Percentiles rank a stretch among this genome's conserved stretches.
These are phyloP conservation scores for Lepidium didymum DNA, from an alignment of 345 rosid species.

Conservation along the genomic window DNA sequence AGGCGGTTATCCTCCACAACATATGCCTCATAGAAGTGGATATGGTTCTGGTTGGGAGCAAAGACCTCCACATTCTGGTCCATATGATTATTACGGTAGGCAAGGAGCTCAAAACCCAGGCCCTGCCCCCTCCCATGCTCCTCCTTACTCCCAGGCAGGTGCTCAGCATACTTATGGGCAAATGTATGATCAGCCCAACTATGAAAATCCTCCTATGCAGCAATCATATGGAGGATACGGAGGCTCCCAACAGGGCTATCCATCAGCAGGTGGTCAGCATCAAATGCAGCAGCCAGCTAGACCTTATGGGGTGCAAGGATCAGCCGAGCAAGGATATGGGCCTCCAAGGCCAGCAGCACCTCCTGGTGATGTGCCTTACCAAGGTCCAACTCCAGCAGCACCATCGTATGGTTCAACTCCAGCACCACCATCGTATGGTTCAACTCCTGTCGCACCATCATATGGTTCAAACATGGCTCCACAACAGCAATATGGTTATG, in stretches of 20 bases:
- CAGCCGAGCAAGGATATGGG: constrained; percentile 52
- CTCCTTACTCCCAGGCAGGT: constrained; percentile 57
- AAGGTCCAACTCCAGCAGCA: constrained; percentile 40
- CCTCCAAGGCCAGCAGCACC: constrained; percentile 38
- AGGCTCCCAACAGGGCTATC: constrained; percentile 54
- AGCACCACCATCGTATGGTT: constrained; percentile 31
- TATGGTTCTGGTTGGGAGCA: constrained; percentile 75
- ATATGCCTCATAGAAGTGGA: constrained; percentile 57
- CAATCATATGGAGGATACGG: constrained; percentile 55
- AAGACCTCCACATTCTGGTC: constrained; percentile 57
- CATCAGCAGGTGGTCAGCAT: constrained; percentile 49
- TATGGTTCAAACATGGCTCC: constrained; percentile 47
- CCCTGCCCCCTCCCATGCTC: constrained; percentile 42
- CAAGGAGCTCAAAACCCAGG: constrained; percentile 51
- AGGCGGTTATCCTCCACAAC: constrained; percentile 60
- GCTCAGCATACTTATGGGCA: constrained; percentile 63
- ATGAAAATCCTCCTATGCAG: constrained; percentile 46
- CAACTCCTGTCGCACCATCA: constrained; percentile 40
- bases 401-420: constrained; percentile 48
- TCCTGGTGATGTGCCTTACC: constrained; percentile 31
- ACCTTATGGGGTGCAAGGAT: constrained; percentile 55
- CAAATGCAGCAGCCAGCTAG: constrained; percentile 59
- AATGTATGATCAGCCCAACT: constrained; percentile 62
- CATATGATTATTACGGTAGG: constrained; percentile 75
- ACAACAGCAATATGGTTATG: constrained; percentile 68